Base-by-base conservation (phyloP, 768 basidiomycete species). In the Lactarius hengduanensis region DNA sequence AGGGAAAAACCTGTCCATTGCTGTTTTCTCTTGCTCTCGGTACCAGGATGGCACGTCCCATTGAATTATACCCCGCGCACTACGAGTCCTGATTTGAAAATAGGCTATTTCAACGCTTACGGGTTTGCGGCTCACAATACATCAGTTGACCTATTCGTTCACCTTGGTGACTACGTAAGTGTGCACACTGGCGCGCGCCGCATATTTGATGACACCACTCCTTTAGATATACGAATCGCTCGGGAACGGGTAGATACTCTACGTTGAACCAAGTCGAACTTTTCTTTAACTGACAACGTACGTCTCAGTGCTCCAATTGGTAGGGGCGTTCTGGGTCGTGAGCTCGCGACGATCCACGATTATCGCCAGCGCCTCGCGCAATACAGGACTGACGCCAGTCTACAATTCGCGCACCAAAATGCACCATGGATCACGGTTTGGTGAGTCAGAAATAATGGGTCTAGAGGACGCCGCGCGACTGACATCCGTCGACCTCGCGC, bases 71-170 rank as follows among this genome's bases (percentile, higher is more conserved):
- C 55, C 28, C 32, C 11, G 30, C 20, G 3, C 20, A 30, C 47
- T 36, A 30, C 28, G 10, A 41, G 13, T 15, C 22, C 59, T 22
- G 38, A 45, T 9, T 34, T 2, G 30, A 30, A 32, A 16, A 54
- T 69, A 82, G 84, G 84, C 1, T 85, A 80, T 75, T 87, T 86
- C 77, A 86, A 85, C 73, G 85, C 85, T 11, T 87, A 86, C 70
- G 83, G 82, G 4, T 78, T 81, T 59, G 84, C 83, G 7, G 81
- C 83, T 18, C 81, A 80, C 65, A 83, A 83, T 65, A 81, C 82
- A 15, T 77, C 78, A 15, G 79, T 83, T 1, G 83, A 86, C 66
- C 74, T 84, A 41, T 85, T 83, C 64, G 73, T 86, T 11, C 85
- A 86, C 69, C 78, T 87, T 22, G 85, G 85, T 8, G 85, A 86